Evolutionary conservation across 129 eudicot species (phyloP), one percentile per base, ranked within the genome.

Genomic region (Silybum marianum): DNA sequence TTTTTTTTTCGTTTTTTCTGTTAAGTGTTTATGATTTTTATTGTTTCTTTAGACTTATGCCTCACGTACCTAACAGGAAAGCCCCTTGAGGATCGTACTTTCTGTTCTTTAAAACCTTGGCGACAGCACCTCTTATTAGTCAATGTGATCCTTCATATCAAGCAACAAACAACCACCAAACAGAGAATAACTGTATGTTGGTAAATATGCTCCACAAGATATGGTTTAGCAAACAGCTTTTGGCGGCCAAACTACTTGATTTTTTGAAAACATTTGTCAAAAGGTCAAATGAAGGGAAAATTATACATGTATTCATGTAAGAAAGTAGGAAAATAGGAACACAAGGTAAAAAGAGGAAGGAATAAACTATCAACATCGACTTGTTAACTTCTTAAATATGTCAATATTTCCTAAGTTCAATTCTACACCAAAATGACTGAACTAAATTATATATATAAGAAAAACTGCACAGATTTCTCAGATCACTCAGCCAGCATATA

Each of bases 381-480:
- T 19, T 13, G 28, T 19, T 79, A 74, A 24, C 38, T 44, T 46
- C 66, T 24, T 23, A 77, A 65, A 77, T 9, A 66, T 16, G 7
- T 70, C 76, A 19, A 60, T 3, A 44, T 54, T 69, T 32, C 65
- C 69, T 18, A 34, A 22, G 48, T 71, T 23, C 26, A 34, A 21
- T 19, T 8, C n/a, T 13, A 38, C 18, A 24, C 65, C 65, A 67
- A 9, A 78, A 78, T 19, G 2, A 7, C 79, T 78, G 12, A 66
- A 38, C 63, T 65, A 63, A 22, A 40, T 23, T 63, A 78, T 66
- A 67, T n/a, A 13, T 2, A 21, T 3, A 79, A 46, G n/a, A 25
- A 69, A 69, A 18, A 69, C 54, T 44, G 30, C 32, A 78, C 42
- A 44, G 66, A 36, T 65, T 32, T 48, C 82, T 79, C 69, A 46